Evolutionary conservation across 441 rosid species (phyloP), one percentile per base, ranked within the genome.

Genomic region (Jatropha podagrica): DNA sequence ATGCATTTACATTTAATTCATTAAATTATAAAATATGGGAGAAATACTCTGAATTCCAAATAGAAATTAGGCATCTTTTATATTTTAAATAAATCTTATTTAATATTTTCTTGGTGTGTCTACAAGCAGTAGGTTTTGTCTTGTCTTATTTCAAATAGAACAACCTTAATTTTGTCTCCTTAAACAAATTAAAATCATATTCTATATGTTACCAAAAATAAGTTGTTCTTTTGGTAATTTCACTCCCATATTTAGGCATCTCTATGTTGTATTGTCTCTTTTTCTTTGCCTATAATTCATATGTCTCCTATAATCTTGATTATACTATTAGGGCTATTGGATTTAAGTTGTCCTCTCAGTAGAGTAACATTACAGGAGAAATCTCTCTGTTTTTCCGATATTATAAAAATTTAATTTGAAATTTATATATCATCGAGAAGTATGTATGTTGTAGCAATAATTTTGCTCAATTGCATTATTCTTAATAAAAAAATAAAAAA

Each of bases 331-430:
- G 61, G 48, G 40, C 59, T 52, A 48, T 41, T 32, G 27, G 55
- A 63, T 46, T 44, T 41, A 60, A 78, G 74, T 76, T 88, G 85
- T 85, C 87, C 69, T 81, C 81, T 68, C 3, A 70, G 79, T 37
- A 70, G 0, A 26, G 55, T 71, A 18, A 44, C 65, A 71, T 6
- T 1, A 40, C 5, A 58, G 54, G 78, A 81, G 40, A 79, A 85
- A 72, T 14, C 52, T 75, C 71, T 78, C 81, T 60, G 66, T 79
- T 80, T 71, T 73, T 83, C 46, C 60, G 71, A 71, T 78, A 76
- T 2, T 17, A 75, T 69, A 68, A 76, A 32, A 40, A 58, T 41
- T 64, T 63, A 41, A 71, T 58, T 59, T 69, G 67, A 40, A 2
- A 15, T 68, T 58, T 48, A 0, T 18, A 65, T 69, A 0, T 68